phyloP scores from a whole-genome alignment of 1,139 yeast species.

The Wickerhamiella infanticola region DNA sequence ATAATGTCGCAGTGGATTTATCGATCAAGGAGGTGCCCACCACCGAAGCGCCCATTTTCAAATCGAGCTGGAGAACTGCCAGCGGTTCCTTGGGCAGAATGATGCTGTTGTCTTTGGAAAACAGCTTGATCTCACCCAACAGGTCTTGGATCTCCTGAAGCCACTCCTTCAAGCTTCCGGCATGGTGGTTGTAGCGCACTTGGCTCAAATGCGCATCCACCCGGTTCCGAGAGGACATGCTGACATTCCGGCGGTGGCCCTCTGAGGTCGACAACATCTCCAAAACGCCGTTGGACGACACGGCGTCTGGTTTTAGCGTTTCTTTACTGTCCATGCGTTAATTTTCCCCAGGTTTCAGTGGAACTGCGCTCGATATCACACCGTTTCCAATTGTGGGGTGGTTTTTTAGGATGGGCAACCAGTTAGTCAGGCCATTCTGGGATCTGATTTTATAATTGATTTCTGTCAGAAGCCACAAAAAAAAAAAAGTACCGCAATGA shows the following conservation, averaged over 20 bases:
- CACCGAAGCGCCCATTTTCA: slow-evolving; percentile 41
- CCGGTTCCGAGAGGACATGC: slow-evolving; percentile 18
- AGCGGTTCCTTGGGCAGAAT: slow-evolving; percentile 21
- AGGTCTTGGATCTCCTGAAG: slow-evolving; percentile 42
- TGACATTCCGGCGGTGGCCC: slow-evolving; percentile 10
- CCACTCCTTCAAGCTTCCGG: slow-evolving; percentile 44
- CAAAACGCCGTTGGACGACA: slow-evolving; percentile 13
- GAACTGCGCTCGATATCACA: too few species aligned
- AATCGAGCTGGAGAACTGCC: slow-evolving; percentile 46
- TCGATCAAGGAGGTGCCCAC: slow-evolving; percentile 38
- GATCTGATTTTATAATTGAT: neutral
- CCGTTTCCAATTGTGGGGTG: too few species aligned
- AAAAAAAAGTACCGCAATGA: slow-evolving; percentile 8
- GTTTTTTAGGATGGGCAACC: too few species aligned
- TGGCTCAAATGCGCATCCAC: slow-evolving; percentile 40
- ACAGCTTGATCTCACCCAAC: slow-evolving; percentile 38
- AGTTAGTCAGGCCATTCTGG: too few species aligned
- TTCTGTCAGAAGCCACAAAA: neutral
- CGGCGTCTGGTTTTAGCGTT: slow-evolving; percentile 11
- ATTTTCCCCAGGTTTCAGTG: too few species aligned
- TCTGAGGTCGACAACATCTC: slow-evolving; percentile 4
- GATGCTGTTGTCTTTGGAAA: slow-evolving; percentile 30
- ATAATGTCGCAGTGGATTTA: slow-evolving; percentile 47
- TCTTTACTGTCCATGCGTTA: neutral
- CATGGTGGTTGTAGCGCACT: slow-evolving; percentile 52